Conservation (phyloP, 306 rosid species). For the Corylus avellana region DNA sequence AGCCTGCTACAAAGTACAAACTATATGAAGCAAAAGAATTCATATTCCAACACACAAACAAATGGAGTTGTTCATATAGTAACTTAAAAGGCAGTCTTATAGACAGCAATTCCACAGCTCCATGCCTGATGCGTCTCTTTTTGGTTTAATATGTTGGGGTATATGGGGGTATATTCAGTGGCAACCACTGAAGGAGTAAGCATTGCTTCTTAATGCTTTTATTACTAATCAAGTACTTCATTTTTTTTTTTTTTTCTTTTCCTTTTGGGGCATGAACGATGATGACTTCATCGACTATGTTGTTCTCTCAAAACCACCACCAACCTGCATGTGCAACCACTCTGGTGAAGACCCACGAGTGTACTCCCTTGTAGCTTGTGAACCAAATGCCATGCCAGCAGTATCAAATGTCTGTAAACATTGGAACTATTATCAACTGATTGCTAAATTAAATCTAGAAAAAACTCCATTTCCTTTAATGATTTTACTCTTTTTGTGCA, state of each 20-base stretch:
- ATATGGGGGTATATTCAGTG: constrained; percentile 38
- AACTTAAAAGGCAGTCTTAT: constrained; percentile 31
- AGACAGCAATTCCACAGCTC: constrained; percentile 41
- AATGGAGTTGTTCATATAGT: constrained; percentile 44
- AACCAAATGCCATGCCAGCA: constrained; percentile 53
- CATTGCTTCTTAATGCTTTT: constrained; percentile 46
- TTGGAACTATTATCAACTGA: not conserved
- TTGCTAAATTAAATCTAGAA: constrained; percentile 12
- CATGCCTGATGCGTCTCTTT: constrained; percentile 39
- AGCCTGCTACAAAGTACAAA: constrained; percentile 33
- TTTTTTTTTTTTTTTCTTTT: not conserved
- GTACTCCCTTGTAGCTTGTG: constrained; percentile 74
- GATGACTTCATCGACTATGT: constrained; percentile 44
- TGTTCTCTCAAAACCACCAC: constrained; percentile 80
- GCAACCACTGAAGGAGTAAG: constrained; percentile 40
- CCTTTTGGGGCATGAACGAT: constrained; percentile 7
- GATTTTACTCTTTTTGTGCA: not conserved
- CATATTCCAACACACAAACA: constrained; percentile 52
- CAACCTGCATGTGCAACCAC: constrained; percentile 97
- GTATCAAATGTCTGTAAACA: constrained; percentile 70
- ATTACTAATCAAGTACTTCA: constrained; percentile 33
- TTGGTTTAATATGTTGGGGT: constrained; percentile 45
- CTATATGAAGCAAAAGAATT: constrained; percentile 43
- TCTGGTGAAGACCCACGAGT: constrained; percentile 79
- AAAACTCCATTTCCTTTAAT: constrained; percentile 3